Conservation (phyloP, 495 filamentous ascomycete species). For the Bacidia rubella region DNA sequence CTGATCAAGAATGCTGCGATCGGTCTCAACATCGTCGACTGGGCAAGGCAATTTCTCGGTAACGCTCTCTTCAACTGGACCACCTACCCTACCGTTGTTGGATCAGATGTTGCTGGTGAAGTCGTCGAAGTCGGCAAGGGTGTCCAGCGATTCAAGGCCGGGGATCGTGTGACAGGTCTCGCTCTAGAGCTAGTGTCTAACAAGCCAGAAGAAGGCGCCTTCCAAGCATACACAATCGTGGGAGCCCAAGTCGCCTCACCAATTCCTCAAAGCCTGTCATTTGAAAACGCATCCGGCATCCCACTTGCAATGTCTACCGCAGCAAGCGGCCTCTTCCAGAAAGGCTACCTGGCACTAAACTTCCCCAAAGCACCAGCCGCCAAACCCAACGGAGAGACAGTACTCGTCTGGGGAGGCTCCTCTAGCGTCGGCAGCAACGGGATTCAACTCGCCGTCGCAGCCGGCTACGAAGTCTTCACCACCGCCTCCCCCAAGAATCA, state of each 20-base stretch:
- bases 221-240: slow-evolving; percentile 35
- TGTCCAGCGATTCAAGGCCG: slow-evolving; percentile 31
- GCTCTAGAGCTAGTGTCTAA: slow-evolving; percentile 7
- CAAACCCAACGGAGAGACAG: slow-evolving; percentile 23
- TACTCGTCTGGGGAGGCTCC: slow-evolving; percentile 50
- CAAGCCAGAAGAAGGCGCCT: slow-evolving; percentile 23
- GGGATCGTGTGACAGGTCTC: slow-evolving; percentile 20
- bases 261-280: slow-evolving; percentile 35
- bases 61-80: slow-evolving; percentile 14
- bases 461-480: slow-evolving; percentile 45
- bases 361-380: slow-evolving; percentile 17
- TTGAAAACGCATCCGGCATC: slow-evolving; percentile 34
- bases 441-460: slow-evolving; percentile 45
- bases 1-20: slow-evolving; percentile 31
- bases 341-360: slow-evolving; percentile 26
- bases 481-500: slow-evolving; percentile 43
- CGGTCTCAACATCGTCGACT: slow-evolving; percentile 38
- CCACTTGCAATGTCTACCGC: slow-evolving; percentile 44
- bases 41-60: slow-evolving; percentile 26
- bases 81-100: slow-evolving; percentile 37
- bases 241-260: slow-evolving; percentile 23
- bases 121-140: slow-evolving; percentile 33
- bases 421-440: slow-evolving; percentile 44
- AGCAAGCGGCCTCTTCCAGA: slow-evolving; percentile 34
- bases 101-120: slow-evolving; percentile 41